A percentile compares a stretch with the other conserved stretches of the same genome.
phyloP scores from a whole-genome alignment of 352 stramenopile genomes.

The Globisporangium nunn region DNA sequence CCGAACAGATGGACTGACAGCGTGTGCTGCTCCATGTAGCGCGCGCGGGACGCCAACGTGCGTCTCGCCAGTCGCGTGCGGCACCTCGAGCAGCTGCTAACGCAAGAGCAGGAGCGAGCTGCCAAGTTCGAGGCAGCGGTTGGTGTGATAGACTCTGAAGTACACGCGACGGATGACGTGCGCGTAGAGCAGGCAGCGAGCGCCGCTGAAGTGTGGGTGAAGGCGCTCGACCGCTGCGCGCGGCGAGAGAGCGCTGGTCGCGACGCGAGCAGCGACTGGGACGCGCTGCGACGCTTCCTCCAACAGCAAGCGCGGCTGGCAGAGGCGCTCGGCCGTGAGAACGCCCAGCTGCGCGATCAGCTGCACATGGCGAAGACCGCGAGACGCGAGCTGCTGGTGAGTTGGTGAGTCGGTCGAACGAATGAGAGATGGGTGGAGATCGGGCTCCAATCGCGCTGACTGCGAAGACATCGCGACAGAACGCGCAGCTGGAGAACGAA shows the following conservation, averaged over 20 bases:
- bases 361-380: slow-evolving; percentile 12
- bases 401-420: background rate
- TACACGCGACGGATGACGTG: background rate
- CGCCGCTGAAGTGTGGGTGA: background rate
- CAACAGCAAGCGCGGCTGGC: slow-evolving; percentile 11
- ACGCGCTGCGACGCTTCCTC: slow-evolving; percentile 10
- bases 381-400: slow-evolving; percentile 15
- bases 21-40: slow-evolving; percentile 5
- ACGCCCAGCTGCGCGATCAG: slow-evolving; percentile 20
- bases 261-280: background rate
- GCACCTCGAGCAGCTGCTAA: slow-evolving; percentile 17
- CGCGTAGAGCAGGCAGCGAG: background rate
- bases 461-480: background rate
- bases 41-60: slow-evolving; percentile 19
- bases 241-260: background rate
- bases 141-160: no score
- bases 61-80: slow-evolving; percentile 18
- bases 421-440: background rate
- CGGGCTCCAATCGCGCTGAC: background rate
- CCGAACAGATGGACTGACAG: background rate
- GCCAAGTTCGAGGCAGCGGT: no score
- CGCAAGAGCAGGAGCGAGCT: slow-evolving; percentile 5
- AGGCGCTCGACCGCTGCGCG: slow-evolving; percentile 1
- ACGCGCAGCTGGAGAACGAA: slow-evolving; percentile 8
- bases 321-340: slow-evolving; percentile 13